Evolutionary conservation across 2,329 filamentous ascomycete species (phyloP), one percentile per base, ranked within the genome.

Genomic region (Colletotrichum salicis): DNA sequence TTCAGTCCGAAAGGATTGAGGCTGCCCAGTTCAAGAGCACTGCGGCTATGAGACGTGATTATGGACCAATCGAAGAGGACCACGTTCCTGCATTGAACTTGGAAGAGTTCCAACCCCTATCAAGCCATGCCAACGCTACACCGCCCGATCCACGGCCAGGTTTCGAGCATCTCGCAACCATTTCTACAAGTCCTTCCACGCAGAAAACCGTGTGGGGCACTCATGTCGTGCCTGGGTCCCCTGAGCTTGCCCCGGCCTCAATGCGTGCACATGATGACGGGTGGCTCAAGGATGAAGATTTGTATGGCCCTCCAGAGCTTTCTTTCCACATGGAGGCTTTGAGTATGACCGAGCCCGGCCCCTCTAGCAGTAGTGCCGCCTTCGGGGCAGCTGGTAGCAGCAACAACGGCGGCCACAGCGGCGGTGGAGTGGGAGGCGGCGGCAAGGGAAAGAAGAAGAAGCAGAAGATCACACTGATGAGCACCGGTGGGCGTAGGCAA

Each of bases 151-250:
- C 87, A 59, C 85, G 89, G 24, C 85, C 86, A 13, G 90, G 89
- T 0, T 94, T 94, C 76, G 88, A 88, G 41, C 89, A 90, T 2
- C 83, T 97, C 27, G 93, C 93, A 0, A 92, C 91, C 1, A 91
- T 95, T 75, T 95, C 94, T 4, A 95, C 93, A 1, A 97, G 93
- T 73, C 95, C 95, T 0, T 91, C 90, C 7, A 89, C 90, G 0
- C 86, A 89, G 52, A 91, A 91, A 73, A 98, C 96, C 0, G 94
- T 98, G 0, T 98, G 96, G 96, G 96, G 96, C n/a, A 98, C 96
- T 0, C 87, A 89, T 4, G 90, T 88, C 0, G 84, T 97, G 3
- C 84, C 90, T 0, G 83, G 83, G 1, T 91, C 90, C 4, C 90
- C 91, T 2, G 87, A 88, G 12, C 77, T 90, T 33, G 81, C 81